These are phyloP conservation scores for Cladorrhinum sp. DNA, from an alignment of 2,329 filamentous ascomycete species.

Conservation along the genomic window DNA sequence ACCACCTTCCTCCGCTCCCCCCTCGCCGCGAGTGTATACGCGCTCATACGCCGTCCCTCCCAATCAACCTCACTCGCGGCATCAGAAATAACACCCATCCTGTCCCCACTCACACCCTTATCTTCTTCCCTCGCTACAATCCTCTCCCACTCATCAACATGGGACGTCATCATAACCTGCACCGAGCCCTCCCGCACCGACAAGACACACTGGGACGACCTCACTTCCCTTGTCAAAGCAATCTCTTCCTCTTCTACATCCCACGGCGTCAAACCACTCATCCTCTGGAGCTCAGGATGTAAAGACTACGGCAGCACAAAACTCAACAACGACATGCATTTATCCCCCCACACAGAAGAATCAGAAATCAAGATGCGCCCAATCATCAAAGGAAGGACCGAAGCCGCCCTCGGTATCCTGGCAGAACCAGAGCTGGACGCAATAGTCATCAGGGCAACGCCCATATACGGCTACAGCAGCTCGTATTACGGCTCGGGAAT, in stretches of 20 bases:
- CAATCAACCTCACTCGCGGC: constrained; percentile 31
- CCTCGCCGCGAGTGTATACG: constrained; percentile 42
- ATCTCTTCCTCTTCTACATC: too few relatives aligned
- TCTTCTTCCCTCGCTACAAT: constrained; percentile 23
- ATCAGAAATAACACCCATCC: constrained; percentile 40
- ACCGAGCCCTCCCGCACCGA: constrained; percentile 39
- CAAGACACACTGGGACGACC: constrained; percentile 38
- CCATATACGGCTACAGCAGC: constrained; percentile 44
- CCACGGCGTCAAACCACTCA: too few relatives aligned
- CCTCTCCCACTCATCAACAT: constrained; percentile 32
- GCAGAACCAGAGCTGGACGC: constrained; percentile 39
- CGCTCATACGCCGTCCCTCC: constrained; percentile 39
- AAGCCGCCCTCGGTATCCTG: constrained; percentile 35
- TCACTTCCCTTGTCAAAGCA: constrained; percentile 36
- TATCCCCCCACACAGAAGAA: constrained; percentile 43
- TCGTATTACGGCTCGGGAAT: constrained; percentile 44
- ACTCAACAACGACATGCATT: constrained; percentile 33
- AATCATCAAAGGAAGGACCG: constrained; percentile 32
- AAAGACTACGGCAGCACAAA: constrained; percentile 46
- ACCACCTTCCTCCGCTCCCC: constrained; percentile 45
- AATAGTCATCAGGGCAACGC: constrained; percentile 44
- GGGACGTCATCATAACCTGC: constrained; percentile 44
- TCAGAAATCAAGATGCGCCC: constrained; percentile 33
- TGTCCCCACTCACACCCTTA: too few relatives aligned
- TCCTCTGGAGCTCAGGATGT: too few relatives aligned